A percentile compares a stretch with the other conserved stretches of the same genome.
These are phyloP conservation scores for Jimgerdemannia flammicorona DNA, from an alignment of 192 early-diverging fungal genomes.

Conservation along the genomic window DNA sequence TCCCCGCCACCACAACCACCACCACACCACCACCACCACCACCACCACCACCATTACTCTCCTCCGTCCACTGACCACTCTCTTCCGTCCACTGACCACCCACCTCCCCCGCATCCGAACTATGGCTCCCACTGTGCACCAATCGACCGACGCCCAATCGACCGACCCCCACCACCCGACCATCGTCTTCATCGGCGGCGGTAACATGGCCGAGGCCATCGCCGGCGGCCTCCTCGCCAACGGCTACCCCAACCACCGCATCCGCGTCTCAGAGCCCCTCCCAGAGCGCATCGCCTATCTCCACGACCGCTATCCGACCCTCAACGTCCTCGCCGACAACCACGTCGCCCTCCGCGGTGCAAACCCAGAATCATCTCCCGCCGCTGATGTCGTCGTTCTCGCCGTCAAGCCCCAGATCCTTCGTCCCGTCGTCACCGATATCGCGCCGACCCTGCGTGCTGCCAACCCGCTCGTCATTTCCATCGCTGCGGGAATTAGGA, in stretches of 20 bases:
- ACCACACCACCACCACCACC: too few species aligned
- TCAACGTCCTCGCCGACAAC: conserved; percentile 63
- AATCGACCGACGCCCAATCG: too few species aligned
- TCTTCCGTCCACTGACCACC: too few species aligned
- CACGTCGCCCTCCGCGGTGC: conserved; percentile 53
- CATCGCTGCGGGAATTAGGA: conserved; percentile 86
- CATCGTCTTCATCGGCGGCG: conserved; percentile 83
- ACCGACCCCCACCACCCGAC: conserved; percentile 7
- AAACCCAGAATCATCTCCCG: conserved; percentile 8
- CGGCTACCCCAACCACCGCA: conserved; percentile 61
- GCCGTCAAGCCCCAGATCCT: conserved; percentile 94
- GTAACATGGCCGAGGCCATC: conserved; percentile 95
- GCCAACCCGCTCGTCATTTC: conserved; percentile 73
- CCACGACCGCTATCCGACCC: conserved; percentile 52
- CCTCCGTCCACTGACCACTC: too few species aligned
- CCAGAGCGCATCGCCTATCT: conserved; percentile 61
- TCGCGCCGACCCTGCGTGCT: conserved; percentile 42
- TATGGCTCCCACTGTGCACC: too few species aligned
- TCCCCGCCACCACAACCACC: too few species aligned
- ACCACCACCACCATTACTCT: too few species aligned
- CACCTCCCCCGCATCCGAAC: too few species aligned
- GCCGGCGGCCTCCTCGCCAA: conserved; percentile 80
- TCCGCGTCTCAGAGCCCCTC: conserved; percentile 81
- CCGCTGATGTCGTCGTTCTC: conserved; percentile 74
- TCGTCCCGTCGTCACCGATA: conserved; percentile 56